Conservation (phyloP, 2,329 filamentous ascomycete genomes). For the Monosporascus sp. region DNA sequence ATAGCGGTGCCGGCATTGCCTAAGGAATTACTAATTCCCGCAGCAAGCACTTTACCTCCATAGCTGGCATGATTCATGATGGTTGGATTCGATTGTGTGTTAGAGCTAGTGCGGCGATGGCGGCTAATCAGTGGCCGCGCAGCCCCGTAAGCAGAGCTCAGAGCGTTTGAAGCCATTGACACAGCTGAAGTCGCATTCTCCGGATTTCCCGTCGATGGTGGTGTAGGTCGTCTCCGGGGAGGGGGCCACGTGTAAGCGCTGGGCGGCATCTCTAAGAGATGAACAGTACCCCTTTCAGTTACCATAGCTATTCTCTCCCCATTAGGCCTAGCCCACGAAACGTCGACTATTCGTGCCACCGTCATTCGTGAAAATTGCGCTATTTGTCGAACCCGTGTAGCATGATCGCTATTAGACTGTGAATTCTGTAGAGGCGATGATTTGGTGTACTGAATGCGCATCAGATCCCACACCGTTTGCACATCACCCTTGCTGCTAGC, state of each 20-base stretch:
- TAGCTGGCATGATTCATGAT: conserved; percentile 60
- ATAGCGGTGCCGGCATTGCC: conserved; percentile 66
- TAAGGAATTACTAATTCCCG: conserved; percentile 68
- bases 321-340: conserved; percentile 77
- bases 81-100: conserved; percentile 35
- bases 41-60: conserved; percentile 65
- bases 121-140: conserved; percentile 55
- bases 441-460: conserved; percentile 58
- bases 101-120: conserved; percentile 46
- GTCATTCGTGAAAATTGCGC: conserved; percentile 89
- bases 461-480: conserved; percentile 75
- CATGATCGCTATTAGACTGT: conserved; percentile 39
- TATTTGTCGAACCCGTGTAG: conserved; percentile 70
- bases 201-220: conserved; percentile 40
- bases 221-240: conserved; percentile 47
- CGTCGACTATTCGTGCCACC: conserved; percentile 82
- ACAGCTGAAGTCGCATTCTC: conserved; percentile 52
- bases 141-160: conserved; percentile 65
- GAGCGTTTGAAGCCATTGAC: conserved; percentile 63
- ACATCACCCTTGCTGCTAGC: conserved; percentile 80
- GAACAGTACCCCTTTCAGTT: conserved; percentile 91
- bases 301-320: conserved; percentile 83
- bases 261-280: conserved; percentile 80
- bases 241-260: conserved; percentile 86
- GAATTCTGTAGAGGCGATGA: conserved; percentile 53